Percentiles rank a stretch among this genome's conserved stretches.
These are phyloP conservation scores for Blakeslea trispora DNA, from an alignment of 371 early-diverging fungal genomes.

Conservation along the genomic window DNA sequence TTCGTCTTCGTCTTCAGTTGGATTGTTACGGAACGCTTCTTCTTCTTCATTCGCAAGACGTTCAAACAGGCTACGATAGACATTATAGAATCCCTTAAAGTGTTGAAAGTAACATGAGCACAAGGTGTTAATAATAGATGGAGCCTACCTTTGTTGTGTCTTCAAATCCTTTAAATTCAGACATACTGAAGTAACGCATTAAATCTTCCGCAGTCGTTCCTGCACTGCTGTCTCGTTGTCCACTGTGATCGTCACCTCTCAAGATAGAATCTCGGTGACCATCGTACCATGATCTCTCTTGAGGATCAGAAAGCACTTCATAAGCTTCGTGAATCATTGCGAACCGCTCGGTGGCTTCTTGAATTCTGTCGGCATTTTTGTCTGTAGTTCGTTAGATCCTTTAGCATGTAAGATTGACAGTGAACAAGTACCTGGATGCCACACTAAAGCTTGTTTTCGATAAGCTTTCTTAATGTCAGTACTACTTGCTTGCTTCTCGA, in stretches of 20 bases:
- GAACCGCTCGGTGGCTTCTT: slow-evolving; percentile 87
- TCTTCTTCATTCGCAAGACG: slow-evolving; percentile 80
- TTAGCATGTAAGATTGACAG: no score
- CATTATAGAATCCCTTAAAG: slow-evolving; percentile 74
- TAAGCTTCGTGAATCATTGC: slow-evolving; percentile 89
- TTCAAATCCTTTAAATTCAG: slow-evolving; percentile 67
- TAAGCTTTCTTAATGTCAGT: slow-evolving; percentile 92
- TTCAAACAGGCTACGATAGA: slow-evolving; percentile 80
- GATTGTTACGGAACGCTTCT: slow-evolving; percentile 55
- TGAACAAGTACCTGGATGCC: slow-evolving; percentile 77
- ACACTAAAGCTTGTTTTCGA: slow-evolving; percentile 78
- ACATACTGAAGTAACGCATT: slow-evolving; percentile 70
- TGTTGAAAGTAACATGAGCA: background rate
- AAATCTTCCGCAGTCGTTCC: slow-evolving; percentile 64
- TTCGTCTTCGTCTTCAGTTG: slow-evolving; percentile 35
- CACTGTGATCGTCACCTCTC: slow-evolving; percentile 61
- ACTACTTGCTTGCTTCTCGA: slow-evolving; percentile 70
- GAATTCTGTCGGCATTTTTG: slow-evolving; percentile 82
- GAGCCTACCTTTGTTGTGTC: slow-evolving; percentile 59
- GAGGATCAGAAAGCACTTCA: slow-evolving; percentile 83
- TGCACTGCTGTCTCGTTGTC: slow-evolving; percentile 40
- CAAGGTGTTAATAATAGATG: background rate
- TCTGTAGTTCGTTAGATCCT: no score
- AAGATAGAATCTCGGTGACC: slow-evolving; percentile 81
- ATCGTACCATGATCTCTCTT: slow-evolving; percentile 93